Base-by-base conservation (phyloP, 1,284 basidiomycete species). In the Golubevia sp. region DNA sequence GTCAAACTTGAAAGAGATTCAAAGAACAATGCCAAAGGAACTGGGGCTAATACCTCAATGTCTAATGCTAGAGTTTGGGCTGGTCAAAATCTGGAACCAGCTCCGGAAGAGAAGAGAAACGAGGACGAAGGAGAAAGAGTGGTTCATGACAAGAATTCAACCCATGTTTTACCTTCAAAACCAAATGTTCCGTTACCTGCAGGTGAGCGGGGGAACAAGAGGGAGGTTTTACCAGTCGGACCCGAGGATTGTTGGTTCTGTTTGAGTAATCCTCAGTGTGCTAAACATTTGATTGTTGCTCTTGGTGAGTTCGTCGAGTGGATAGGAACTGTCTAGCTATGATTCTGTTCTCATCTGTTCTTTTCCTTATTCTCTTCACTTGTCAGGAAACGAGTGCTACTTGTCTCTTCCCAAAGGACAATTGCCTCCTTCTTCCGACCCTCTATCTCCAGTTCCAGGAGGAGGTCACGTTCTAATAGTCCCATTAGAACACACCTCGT, bases 231-330 rank as follows among this genome's bases (percentile, higher is more conserved):
- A 23, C 73, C 78, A 2, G 71, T 83, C 2, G 77, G 73, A 0
- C 80, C 80, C 0, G 56, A 65, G 52, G 72, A 77, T 53, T 83
- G 80, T 61, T 83, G 80, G 80, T 83, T 83, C 69, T 83, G 80
- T 58, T 69, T 83, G 1, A 72, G 70, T 34, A 83, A 83, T 27
- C 77, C 77, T 1, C 25, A 61, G 0, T 65, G 77, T 15, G 68
- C 73, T 25, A 82, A 79, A 56, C 66, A 73, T 55, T 67, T 82
- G 30, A 71, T 83, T 49, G 68, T 80, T 11, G 53, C 64, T 27
- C 70, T 82, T 23, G 73, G 71, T 2, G 51, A 57, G 4, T 34
- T 11, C 30, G 5, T 34, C 30, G 30, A 34, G 4, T 34, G 30
- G 5, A 3, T 34, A 5, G 11, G 30, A 34, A 34, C 4, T 5